Evolutionary conservation across 2,329 filamentous ascomycete genomes (phyloP).

Genomic region (Aspergillus pseudoterreus): DNA sequence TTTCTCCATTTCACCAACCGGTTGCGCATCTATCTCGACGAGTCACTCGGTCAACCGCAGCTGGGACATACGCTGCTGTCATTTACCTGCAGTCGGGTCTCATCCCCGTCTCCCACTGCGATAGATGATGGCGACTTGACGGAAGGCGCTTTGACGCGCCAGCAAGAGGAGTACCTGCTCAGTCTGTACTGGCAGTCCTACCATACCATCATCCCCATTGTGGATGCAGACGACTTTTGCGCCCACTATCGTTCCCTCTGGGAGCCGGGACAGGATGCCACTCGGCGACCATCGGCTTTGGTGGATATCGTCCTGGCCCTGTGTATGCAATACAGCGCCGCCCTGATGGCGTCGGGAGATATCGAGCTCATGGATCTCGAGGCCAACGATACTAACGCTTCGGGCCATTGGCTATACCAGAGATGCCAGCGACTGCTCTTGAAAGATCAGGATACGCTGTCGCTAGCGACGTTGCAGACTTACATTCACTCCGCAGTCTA

Average conservation of each 20-base stretch:
- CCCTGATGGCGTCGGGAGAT: slow-evolving; percentile 6
- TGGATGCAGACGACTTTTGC: slow-evolving; percentile 18
- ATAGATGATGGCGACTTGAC: neutral
- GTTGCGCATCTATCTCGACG: neutral
- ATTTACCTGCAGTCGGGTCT: neutral
- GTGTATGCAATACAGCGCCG: slow-evolving; percentile 19
- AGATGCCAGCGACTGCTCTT: neutral
- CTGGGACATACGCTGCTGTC: slow-evolving; percentile 1
- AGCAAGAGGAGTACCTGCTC: slow-evolving; percentile 20
- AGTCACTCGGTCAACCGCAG: neutral
- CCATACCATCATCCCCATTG: slow-evolving; percentile 14
- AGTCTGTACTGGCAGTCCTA: slow-evolving; percentile 19
- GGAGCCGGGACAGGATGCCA: slow-evolving; percentile 2
- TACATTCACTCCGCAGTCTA: neutral
- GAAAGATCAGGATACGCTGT: neutral
- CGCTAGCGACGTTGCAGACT: neutral
- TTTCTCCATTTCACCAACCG: neutral
- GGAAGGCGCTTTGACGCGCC: slow-evolving; percentile 6
- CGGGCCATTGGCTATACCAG: neutral
- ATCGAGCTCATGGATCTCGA: slow-evolving; percentile 11
- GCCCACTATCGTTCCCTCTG: slow-evolving; percentile 17
- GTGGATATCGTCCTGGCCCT: slow-evolving; percentile 19
- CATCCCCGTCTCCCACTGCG: neutral
- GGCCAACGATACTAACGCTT: slow-evolving; percentile 1
- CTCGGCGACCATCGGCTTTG: slow-evolving; percentile 14